A percentile compares a stretch with the other conserved stretches of the same genome.
Evolutionary conservation across 169 alveolate genomes (phyloP).

Genomic region (Plasmodium knowlesi): DNA sequence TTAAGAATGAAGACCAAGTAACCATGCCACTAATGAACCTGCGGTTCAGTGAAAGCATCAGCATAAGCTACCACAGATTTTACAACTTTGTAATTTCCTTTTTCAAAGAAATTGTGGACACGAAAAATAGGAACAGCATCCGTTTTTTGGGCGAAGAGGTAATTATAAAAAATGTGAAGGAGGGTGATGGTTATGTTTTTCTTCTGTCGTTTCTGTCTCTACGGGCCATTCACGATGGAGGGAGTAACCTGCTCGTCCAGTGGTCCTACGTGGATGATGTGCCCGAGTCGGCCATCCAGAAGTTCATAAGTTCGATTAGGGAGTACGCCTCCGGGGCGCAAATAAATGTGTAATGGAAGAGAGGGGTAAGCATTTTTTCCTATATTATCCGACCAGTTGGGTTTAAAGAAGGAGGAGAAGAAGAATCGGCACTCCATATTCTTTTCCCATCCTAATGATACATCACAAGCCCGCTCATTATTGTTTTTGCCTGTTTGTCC

Average conservation of each 20-base stretch:
- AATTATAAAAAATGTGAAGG: conserved; percentile 52
- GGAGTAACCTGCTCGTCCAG: conserved; percentile 23
- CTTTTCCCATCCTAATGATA: not conserved
- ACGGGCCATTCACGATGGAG: conserved; percentile 75
- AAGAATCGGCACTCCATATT: not conserved
- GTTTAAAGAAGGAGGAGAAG: not conserved
- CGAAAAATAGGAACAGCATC: conserved; percentile 31
- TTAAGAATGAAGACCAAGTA: conserved; percentile 22
- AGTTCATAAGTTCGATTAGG: conserved; percentile 28
- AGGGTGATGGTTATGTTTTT: conserved; percentile 19
- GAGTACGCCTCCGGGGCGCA: not conserved
- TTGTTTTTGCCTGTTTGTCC: not conserved
- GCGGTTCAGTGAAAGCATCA: conserved; percentile 54
- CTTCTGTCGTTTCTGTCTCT: conserved; percentile 55
- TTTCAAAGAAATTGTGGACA: conserved; percentile 69
- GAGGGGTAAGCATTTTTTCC: not conserved
- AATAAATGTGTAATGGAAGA: not conserved
- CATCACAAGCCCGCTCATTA: not conserved
- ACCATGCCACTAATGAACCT: conserved; percentile 48
- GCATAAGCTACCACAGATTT: conserved; percentile 24
- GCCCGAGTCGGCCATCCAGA: conserved; percentile 29
- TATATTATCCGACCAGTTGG: not conserved
- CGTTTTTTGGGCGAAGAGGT: conserved; percentile 40
- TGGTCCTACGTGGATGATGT: conserved; percentile 72
- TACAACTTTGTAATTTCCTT: conserved; percentile 74